Evolutionary conservation across 169 alveolate genomes (phyloP), one percentile per base, ranked within the genome.

Genomic region (Cryptosporidium ubiquitum): DNA sequence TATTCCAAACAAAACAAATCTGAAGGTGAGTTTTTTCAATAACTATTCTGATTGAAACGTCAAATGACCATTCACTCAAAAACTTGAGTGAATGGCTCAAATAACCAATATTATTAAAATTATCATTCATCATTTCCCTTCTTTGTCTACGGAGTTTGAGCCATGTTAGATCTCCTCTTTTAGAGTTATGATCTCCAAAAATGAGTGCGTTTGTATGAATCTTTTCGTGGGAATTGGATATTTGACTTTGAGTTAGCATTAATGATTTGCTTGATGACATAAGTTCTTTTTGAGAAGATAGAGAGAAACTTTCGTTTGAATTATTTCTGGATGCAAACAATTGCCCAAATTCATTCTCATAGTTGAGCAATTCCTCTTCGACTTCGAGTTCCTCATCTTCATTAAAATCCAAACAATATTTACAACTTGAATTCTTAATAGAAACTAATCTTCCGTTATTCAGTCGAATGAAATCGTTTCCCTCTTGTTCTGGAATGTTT

Each of bases 401-500:
- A 42, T 61, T 61, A 16, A 60, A 23, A n/a, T 64, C 75, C 31
- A 29, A 42, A 2, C 89, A 79, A 2, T 37, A 14, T 9, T 79
- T 79, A 44, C 89, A 79, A 18, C 49, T 64, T 40, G 89, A 79
- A 33, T 37, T 61, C 14, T 64, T 58, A 40, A 79, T 61, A 26
- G 58, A 23, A 14, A 79, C 52, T 14, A 79, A 7, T 47, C 26
- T 64, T 2, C 74, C 74, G 23, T 42, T 64, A 44, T 20, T 44
- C 52, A 79, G 20, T 7, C 75, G 37, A n/a, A 79, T 2, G 14
- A 12, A 79, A 31, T 79, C 64, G 39, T 20, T 64, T 40, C 86
- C 86, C 35, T 79, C 79, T 64, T 79, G 89, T 51, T 79, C 89
- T 7, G 89, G 89, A 16, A 79, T 26, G 7, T 39, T 79, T 29